These are phyloP conservation scores for Pythium brachiatum DNA, from an alignment of 352 stramenopile species.

Conservation along the genomic window DNA sequence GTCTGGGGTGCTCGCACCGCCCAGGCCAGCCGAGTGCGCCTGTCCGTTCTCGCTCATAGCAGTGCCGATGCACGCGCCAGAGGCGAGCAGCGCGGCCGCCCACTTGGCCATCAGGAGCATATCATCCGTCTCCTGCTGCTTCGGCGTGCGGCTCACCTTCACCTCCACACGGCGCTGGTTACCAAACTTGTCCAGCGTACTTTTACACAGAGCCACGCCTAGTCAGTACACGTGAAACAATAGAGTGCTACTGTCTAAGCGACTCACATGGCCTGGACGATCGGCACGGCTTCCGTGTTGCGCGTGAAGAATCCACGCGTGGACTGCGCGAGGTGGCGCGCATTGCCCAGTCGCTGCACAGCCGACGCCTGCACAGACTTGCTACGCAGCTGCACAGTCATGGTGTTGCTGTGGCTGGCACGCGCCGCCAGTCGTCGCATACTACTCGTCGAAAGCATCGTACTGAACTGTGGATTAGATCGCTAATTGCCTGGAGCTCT, in stretches of 20 bases:
- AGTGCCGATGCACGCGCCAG: constrained; percentile 26
- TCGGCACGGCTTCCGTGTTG: constrained; percentile 16
- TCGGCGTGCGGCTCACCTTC: constrained; percentile 10
- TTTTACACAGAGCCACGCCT: constrained; percentile 1
- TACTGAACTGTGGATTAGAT: background rate
- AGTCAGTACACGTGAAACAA: background rate
- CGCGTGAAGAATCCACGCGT: constrained; percentile 14
- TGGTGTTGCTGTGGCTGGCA: constrained; percentile 27
- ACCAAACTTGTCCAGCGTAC: constrained; percentile 30
- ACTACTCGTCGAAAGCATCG: constrained; percentile 6
- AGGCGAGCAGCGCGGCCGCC: constrained; percentile 29
- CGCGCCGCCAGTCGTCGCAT: background rate
- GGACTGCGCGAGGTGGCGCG: constrained; percentile 34
- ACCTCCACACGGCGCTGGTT: constrained; percentile 29
- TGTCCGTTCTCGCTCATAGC: constrained; percentile 22
- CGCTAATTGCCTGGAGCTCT: background rate
- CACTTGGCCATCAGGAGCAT: constrained; percentile 30
- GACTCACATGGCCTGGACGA: constrained; percentile 26
- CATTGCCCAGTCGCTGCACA: constrained; percentile 64
- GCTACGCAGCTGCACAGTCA: constrained; percentile 6
- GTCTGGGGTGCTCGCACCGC: constrained; percentile 19
- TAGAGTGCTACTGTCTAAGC: background rate
- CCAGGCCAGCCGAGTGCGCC: constrained; percentile 20
- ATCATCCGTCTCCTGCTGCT: constrained; percentile 3
- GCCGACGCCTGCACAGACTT: constrained; percentile 17